Evolutionary conservation across 345 rosid species (phyloP), one percentile per base, ranked within the genome.

Genomic region (Cochlearia excelsa): DNA sequence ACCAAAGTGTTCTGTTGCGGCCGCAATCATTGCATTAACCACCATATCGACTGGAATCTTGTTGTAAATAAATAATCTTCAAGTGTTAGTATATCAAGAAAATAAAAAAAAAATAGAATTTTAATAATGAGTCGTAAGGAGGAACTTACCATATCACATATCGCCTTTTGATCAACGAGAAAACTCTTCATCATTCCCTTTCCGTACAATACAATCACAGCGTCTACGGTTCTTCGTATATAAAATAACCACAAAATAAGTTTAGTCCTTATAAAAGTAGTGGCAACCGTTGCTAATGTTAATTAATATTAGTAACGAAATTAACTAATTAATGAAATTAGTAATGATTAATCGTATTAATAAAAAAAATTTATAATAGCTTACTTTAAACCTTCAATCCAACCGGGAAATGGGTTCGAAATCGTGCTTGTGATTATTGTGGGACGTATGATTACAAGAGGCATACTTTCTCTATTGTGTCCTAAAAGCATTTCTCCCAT

Each of bases 361-460:
- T 5, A 33, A 33, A 27, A 42, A 28, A n/a, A 2, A n/a, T n/a
- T n/a, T n/a, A n/a, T n/a, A n/a, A n/a, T n/a, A n/a, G n/a, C n/a
- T n/a, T 63, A 82, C 95, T 86, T 85, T n/a, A 84, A 46, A 3
- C 86, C 89, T 81, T 87, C 91, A 46, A 83, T 79, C 94, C 94
- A 87, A 31, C 94, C 94, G 1, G 86, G 86, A 56, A 87, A 87
- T 2, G 97, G 94, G 37, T 90, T 80, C 16, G 65, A 66, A 57
- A 63, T 68, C 44, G 96, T 84, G 58, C 97, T 83, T 10, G 81
- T 75, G 33, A 85, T 70, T 42, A 87, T 84, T n/a, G n/a, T n/a
- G n/a, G n/a, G n/a, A n/a, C n/a, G n/a, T n/a, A n/a, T n/a, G n/a
- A n/a, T n/a, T n/a, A 80, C 81, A 1, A 82, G 82, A 1, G 97